Evolutionary conservation across 1,284 basidiomycete species (phyloP).

Genomic region (Tremellales sp.): DNA sequence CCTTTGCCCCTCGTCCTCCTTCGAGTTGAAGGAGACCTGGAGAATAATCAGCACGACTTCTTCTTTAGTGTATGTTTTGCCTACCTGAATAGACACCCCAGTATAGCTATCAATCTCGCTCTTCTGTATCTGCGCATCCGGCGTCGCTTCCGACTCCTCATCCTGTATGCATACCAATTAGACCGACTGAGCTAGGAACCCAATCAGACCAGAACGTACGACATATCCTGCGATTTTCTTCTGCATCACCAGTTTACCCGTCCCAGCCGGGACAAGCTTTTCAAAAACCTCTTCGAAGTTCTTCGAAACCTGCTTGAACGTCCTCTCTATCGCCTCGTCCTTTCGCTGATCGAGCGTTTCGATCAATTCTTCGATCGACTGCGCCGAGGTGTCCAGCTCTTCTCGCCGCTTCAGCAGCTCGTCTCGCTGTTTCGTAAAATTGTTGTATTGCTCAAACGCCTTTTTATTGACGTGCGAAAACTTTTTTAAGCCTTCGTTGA

Average conservation of each 20-base stretch:
- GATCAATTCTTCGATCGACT: constrained; percentile 91
- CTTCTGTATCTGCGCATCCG: constrained; percentile 50
- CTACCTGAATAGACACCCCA: constrained; percentile 87
- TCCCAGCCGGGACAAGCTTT: constrained; percentile 90
- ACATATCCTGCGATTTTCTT: constrained; percentile 67
- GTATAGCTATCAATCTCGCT: constrained; percentile 90
- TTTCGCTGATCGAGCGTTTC: constrained; percentile 92
- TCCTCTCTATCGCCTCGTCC: constrained; percentile 96
- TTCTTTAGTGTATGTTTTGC: constrained; percentile 13
- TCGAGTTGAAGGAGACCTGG: constrained; percentile 96
- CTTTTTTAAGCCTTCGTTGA: constrained; percentile 90
- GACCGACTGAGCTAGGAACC: no score
- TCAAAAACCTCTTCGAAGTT: constrained; percentile 98
- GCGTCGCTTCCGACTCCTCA: constrained; percentile 42
- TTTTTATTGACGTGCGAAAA: constrained; percentile 99
- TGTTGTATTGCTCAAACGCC: constrained; percentile 96
- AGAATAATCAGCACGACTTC: neutral
- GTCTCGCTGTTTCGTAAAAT: constrained; percentile 96
- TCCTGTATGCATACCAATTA: constrained; percentile 28
- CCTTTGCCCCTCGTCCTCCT: constrained; percentile 88
- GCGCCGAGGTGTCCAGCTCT: constrained; percentile 83
- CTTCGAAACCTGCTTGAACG: constrained; percentile 94
- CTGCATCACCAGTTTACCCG: constrained; percentile 88
- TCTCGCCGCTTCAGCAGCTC: constrained; percentile 78
- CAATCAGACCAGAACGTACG: constrained; percentile 50